These are phyloP conservation scores for Lyophyllum semitale DNA, from an alignment of 768 basidiomycete genomes.

Conservation along the genomic window DNA sequence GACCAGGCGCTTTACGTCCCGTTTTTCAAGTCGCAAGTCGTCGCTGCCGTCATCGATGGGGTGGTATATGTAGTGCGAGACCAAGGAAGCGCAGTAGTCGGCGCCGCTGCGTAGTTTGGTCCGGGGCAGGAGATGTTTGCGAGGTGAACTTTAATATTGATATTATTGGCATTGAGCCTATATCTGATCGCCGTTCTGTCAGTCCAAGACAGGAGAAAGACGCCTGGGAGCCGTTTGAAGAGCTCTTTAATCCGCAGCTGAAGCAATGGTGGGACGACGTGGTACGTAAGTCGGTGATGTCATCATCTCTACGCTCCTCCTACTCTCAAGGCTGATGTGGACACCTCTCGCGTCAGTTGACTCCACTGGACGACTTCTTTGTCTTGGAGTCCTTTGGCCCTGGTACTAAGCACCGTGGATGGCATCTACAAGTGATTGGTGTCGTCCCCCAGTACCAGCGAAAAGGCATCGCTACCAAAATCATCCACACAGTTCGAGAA, in stretches of 20 bases:
- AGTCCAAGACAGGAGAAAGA: conserved; percentile 8
- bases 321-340: neutral
- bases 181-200: neutral
- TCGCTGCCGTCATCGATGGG: conserved; percentile 16
- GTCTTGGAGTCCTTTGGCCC: conserved; percentile 15
- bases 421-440: conserved; percentile 19
- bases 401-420: conserved; percentile 14
- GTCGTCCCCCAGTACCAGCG: conserved; percentile 14
- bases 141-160: conserved; percentile 3
- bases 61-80: conserved; percentile 19
- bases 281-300: neutral
- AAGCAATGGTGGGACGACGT: conserved; percentile 13
- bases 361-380: conserved; percentile 8
- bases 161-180: neutral
- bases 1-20: conserved; percentile 10
- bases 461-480: conserved; percentile 12
- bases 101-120: conserved; percentile 21
- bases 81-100: conserved; percentile 6
- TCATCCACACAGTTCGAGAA: conserved; percentile 12
- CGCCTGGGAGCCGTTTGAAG: conserved; percentile 6
- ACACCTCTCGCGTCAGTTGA: neutral
- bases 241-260: conserved; percentile 10
- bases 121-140: conserved; percentile 18
- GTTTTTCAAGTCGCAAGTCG: conserved; percentile 15
- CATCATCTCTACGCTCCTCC: neutral